Percentiles rank a stretch among this genome's conserved stretches.
Evolutionary conservation across 768 basidiomycete genomes (phyloP).

Genomic region (Russula lepida): DNA sequence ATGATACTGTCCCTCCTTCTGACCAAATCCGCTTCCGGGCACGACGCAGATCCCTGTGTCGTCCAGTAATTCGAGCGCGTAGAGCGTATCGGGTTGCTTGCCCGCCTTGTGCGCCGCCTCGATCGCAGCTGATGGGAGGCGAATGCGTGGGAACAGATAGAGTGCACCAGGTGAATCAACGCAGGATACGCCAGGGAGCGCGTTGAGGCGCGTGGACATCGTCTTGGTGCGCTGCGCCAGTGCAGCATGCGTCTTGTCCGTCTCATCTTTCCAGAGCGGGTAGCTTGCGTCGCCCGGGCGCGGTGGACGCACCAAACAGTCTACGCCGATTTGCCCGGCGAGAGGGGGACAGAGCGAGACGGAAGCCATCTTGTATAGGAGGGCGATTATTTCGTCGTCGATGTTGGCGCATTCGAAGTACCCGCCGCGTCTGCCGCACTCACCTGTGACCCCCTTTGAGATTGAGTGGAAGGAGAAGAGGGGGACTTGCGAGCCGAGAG

Average conservation of each 20-base stretch:
- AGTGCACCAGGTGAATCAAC: constrained; percentile 86
- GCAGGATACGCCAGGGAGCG: constrained; percentile 81
- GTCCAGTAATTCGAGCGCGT: constrained; percentile 76
- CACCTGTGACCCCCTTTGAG: constrained; percentile 92
- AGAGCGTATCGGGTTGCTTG: constrained; percentile 84
- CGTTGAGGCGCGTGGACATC: constrained; percentile 76
- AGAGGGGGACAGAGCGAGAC: constrained; percentile 87
- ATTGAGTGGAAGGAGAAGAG: constrained; percentile 97
- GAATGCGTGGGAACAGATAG: constrained; percentile 85
- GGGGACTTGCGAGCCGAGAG: constrained; percentile 60
- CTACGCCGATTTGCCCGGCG: constrained; percentile 88
- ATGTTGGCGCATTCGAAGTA: constrained; percentile 93
- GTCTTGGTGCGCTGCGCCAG: constrained; percentile 58
- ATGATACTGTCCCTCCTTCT: constrained; percentile 84
- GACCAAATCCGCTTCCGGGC: constrained; percentile 91
- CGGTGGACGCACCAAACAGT: constrained; percentile 89
- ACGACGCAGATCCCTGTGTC: constrained; percentile 91
- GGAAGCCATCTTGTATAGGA: constrained; percentile 94
- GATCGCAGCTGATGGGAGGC: constrained; percentile 62
- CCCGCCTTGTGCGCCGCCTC: constrained; percentile 62
- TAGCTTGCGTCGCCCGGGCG: constrained; percentile 68
- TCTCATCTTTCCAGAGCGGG: constrained; percentile 75
- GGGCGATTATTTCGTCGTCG: constrained; percentile 61
- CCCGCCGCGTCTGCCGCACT: constrained; percentile 95
- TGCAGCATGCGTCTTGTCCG: constrained; percentile 65